Conservation (phyloP, 2,329 filamentous ascomycete species). For the Penicillium sp. region DNA sequence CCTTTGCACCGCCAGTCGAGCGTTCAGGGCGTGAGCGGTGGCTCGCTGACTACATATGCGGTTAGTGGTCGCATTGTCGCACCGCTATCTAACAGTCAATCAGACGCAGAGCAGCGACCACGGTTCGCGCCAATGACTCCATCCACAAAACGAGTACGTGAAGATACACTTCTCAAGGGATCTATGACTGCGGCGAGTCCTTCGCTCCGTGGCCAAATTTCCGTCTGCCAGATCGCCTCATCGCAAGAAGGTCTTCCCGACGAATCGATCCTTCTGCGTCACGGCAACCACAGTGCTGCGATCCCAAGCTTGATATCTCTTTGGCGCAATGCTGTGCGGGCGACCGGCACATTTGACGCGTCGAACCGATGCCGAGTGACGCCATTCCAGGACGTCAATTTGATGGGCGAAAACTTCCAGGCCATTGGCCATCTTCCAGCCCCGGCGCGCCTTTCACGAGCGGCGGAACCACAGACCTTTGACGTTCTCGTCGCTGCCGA, state of each 20-base stretch:
- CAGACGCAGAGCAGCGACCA: conserved; percentile 36
- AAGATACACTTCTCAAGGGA: conserved; percentile 51
- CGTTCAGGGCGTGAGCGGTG: conserved; percentile 44
- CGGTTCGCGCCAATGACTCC: conserved; percentile 54
- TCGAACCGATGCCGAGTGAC: conserved; percentile 45
- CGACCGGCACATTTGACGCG: conserved; percentile 44
- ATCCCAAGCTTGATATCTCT: conserved; percentile 50
- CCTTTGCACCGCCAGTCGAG: conserved; percentile 44
- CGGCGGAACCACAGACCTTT: conserved; percentile 29
- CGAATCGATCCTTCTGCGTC: conserved; percentile 50
- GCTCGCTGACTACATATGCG: conserved; percentile 47
- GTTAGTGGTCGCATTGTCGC: conserved; percentile 45
- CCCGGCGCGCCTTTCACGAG: conserved; percentile 27
- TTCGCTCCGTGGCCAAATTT: conserved; percentile 46
- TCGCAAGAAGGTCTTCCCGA: conserved; percentile 43
- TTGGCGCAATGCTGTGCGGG: conserved; percentile 47
- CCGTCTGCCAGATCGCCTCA: conserved; percentile 43
- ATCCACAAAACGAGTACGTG: conserved; percentile 51
- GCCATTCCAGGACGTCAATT: conserved; percentile 41
- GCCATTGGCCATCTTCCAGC: conserved; percentile 43
- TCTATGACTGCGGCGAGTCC: conserved; percentile 31
- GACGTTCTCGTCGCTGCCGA: conserved; percentile 49
- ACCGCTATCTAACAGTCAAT: conserved; percentile 30
- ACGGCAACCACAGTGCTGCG: conserved; percentile 45
- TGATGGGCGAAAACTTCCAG: conserved; percentile 47